Base-by-base conservation (phyloP, 306 rosid species). In the Carpinus fangiana region DNA sequence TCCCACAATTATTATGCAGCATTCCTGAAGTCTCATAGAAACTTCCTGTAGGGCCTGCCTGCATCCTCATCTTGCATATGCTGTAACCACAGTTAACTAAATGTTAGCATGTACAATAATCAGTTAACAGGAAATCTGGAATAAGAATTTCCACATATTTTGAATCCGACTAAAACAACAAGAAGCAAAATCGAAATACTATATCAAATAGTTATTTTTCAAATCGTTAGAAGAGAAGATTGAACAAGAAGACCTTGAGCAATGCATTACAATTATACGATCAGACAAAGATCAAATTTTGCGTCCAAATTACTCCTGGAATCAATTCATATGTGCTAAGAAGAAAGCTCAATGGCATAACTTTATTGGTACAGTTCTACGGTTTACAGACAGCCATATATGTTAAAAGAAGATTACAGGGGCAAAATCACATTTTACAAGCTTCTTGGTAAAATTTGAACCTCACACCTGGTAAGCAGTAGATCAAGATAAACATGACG, bases 51-150 rank as follows among this genome's bases (percentile, higher is more conserved):
- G 0, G 98, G 93, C 76, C 96, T 79, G 72, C 97, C 97, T 38
- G 88, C 89, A 82, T 93, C 98, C 78, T 93, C 98, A 78, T 93
- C 98, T 87, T 93, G 98, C 96, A 91, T 91, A 77, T 91, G 96
- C 97, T 92, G 93, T 65, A 77, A 82, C 66, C 70, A 80, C 2
- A 9, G 8, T 7, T 41, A 43, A 73, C 16, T 65, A 77, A 74
- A 26, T 38, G 68, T 73, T 20, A 51, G 10, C 31, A 51, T 5
- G 17, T 17, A 9, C 70, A 36, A 70, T 23, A 31, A 1, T 31
- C 4, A 43, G 20, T 61, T 56, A 21, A 41, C 16, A 36, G 68
- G 8, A 34, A 54, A 20, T 18, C 46, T 8, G 75, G 38, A 70
- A 71, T 28, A 50, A 48, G 31, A 34, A 6, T 36, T 65, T 3